These are phyloP conservation scores for Puccinellia tenuiflora DNA, from an alignment of 176 grass and related monocot genomes.

Conservation along the genomic window DNA sequence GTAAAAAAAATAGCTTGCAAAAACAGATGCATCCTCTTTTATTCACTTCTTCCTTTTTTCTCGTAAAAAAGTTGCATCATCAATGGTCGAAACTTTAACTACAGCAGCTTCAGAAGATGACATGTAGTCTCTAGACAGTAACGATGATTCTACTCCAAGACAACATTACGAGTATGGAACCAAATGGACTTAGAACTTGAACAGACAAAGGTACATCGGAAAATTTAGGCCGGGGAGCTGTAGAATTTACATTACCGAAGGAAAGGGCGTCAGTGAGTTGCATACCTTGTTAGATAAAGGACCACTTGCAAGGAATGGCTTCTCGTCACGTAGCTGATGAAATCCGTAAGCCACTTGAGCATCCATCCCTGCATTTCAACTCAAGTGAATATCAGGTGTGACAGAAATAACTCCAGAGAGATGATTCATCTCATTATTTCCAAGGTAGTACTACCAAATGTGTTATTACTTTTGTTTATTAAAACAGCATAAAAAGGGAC, in stretches of 20 bases:
- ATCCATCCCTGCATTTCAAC: slow-evolving; percentile 78
- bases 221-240: neutral
- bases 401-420: neutral
- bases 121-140: neutral
- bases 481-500: slow-evolving; percentile 1
- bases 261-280: neutral
- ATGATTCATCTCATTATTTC: neutral
- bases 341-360: slow-evolving; percentile 97
- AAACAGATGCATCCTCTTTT: neutral
- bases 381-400: neutral
- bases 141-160: neutral
- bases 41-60: neutral
- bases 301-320: slow-evolving; percentile 81
- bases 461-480: neutral
- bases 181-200: slow-evolving; percentile 11
- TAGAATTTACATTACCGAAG: slow-evolving; percentile 17
- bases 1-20: neutral
- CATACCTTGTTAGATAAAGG: slow-evolving; percentile 97
- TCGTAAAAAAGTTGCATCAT: neutral
- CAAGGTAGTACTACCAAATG: neutral
- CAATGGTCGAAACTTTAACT: neutral
- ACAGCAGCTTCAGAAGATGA: neutral
- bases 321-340: slow-evolving; percentile 86
- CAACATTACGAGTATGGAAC: neutral
- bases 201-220: neutral